Evolutionary conservation across 1,139 yeast genomes (phyloP), one percentile per base, ranked within the genome.

Genomic region (Saccharomyces uvarum): DNA sequence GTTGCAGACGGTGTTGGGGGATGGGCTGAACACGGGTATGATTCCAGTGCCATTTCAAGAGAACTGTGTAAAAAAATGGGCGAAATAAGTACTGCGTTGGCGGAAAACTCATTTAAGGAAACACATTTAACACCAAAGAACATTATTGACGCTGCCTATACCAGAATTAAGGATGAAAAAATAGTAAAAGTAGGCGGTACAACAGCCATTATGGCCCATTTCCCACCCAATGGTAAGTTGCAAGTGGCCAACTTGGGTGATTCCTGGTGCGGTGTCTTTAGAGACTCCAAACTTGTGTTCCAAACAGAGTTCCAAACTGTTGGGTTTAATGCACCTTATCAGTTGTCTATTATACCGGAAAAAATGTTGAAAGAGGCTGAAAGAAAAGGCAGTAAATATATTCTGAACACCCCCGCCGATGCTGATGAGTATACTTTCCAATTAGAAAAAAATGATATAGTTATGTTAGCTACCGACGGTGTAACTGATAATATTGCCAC

Each of bases 1-100:
- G 97, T 93, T 1, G 93, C 97, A 2, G 99, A 93, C 70, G 99
- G 99, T 19, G 98, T 93, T 4, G 98, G 98, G 16, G 98, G 98
- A 1, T 93, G 98, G 97, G 81, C 89, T 2, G 93, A 88, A 61
- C 84, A 88, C 47, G 97, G 97, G 0, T 87, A 84, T 62, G 97
- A 91, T 68, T 88, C 97, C 1, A 81, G 86, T 56, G 91, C 91
- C 7, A 85, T 86, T 49, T 82, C 88, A 13, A 74, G 91, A 63
- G 91, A 85, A 63, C 70, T 86, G 51, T 84, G 90, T 61, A 70
- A 70, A 14, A 70, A 77, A 5, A 73, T 78, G 56, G 67, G 69
- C 1, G 60, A 65, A 13, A 56, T 66, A 13, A 53, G 61, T 2
- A 47, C 55, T 29, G 69, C 69, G 52, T 53, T 63, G 29, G 49